Percentiles rank a stretch among this genome's conserved stretches.
Conservation (phyloP, 495 filamentous ascomycete genomes). For the Aspergillus sclerotioniger region DNA sequence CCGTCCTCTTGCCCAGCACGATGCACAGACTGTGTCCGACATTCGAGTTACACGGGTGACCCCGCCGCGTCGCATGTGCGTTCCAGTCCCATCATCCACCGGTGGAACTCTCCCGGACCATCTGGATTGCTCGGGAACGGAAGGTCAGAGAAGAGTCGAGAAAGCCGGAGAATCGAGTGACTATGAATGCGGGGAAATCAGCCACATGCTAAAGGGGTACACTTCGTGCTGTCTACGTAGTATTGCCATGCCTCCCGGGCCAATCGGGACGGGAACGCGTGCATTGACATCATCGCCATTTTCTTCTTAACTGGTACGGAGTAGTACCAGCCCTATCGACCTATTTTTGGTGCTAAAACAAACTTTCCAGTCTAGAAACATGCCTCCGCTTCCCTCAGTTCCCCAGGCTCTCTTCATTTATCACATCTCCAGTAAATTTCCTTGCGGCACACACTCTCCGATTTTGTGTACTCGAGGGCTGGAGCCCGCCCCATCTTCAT, state of each 20-base stretch:
- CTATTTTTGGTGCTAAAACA: neutral
- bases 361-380: neutral
- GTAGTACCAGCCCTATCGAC: neutral
- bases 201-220: neutral
- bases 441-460: neutral
- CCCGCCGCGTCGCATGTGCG: neutral
- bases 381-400: neutral
- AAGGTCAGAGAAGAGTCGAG: constrained; percentile 1
- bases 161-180: neutral
- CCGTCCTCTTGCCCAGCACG: neutral
- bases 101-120: neutral
- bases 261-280: neutral
- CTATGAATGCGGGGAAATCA: neutral
- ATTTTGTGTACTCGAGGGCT: neutral
- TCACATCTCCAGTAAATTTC: constrained; percentile 1
- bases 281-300: constrained; percentile 1
- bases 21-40: neutral
- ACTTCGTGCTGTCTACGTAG: neutral
- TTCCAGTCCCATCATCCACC: neutral
- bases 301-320: neutral
- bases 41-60: neutral
- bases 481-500: neutral
- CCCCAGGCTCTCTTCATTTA: neutral
- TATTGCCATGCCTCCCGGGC: neutral
- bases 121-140: neutral